Conservation (phyloP, 805 yeast genomes). For the Ascoidea tarda region DNA sequence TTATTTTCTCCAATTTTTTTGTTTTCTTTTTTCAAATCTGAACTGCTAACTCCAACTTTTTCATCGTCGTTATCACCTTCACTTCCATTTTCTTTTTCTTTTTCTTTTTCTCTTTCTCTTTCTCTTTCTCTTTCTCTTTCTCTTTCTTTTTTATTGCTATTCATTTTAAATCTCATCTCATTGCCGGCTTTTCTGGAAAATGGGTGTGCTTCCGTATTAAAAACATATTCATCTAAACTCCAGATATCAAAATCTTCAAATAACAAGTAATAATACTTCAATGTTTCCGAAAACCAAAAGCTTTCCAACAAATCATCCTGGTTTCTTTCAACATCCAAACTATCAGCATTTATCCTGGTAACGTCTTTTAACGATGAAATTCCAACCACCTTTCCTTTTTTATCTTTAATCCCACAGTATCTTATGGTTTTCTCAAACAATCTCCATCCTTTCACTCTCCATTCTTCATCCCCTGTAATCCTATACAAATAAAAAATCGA, state of each 20-base stretch:
- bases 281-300: slow-evolving; percentile 45
- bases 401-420: slow-evolving; percentile 10
- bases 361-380: slow-evolving; percentile 12
- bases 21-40: too few species aligned
- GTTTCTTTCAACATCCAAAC: slow-evolving; percentile 12
- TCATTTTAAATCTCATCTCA: slow-evolving; percentile 1
- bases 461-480: slow-evolving; percentile 41
- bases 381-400: slow-evolving; percentile 12
- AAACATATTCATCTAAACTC: slow-evolving; percentile 38
- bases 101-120: too few species aligned
- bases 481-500: slow-evolving; percentile 45
- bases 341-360: slow-evolving; percentile 24
- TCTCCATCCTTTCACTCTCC: slow-evolving; percentile 41
- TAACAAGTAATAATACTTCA: slow-evolving; percentile 39
- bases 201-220: slow-evolving; percentile 54
- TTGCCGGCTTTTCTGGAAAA: slow-evolving; percentile 16
- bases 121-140: too few species aligned
- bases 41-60: too few species aligned
- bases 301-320: slow-evolving; percentile 27
- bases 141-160: too few species aligned
- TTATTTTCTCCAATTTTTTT: too few species aligned
- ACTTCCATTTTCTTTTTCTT: too few species aligned
- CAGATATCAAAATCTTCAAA: slow-evolving; percentile 29
- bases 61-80: too few species aligned
- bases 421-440: slow-evolving; percentile 26